These are phyloP conservation scores for Erodium texanum DNA, from an alignment of 441 rosid species.

Conservation along the genomic window DNA sequence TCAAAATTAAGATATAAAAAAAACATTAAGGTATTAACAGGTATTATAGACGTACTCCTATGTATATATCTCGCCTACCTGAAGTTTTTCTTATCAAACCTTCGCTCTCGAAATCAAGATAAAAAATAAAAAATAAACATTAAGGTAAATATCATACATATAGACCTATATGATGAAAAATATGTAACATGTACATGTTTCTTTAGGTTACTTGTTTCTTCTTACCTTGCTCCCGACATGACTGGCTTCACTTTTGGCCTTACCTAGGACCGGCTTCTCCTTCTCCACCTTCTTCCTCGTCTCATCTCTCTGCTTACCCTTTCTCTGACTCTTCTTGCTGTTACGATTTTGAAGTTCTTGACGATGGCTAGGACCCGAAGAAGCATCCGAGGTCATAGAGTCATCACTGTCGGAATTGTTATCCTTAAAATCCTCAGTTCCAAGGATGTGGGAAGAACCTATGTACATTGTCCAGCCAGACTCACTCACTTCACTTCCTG, in stretches of 20 bases:
- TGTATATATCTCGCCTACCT: no score
- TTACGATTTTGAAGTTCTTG: slow-evolving; percentile 17
- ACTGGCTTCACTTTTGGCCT: slow-evolving; percentile 35
- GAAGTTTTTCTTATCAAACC: no score
- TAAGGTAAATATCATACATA: no score
- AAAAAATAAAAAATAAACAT: no score
- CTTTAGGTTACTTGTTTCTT: slow-evolving; percentile 14
- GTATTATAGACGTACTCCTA: no score
- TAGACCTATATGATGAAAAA: no score
- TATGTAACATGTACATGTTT: no score
- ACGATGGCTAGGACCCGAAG: slow-evolving; percentile 61
- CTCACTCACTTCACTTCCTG: slow-evolving; percentile 22
- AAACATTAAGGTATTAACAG: no score
- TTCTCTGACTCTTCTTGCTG: slow-evolving; percentile 5
- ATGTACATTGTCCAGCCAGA: slow-evolving; percentile 87
- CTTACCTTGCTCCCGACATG: slow-evolving; percentile 33
- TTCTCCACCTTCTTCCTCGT: slow-evolving; percentile 19
- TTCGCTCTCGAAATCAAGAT: no score
- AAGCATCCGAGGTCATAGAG: slow-evolving; percentile 81
- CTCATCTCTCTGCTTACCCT: slow-evolving; percentile 28
- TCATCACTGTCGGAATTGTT: slow-evolving; percentile 42
- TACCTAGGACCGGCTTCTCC: slow-evolving; percentile 26
- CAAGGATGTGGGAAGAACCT: slow-evolving; percentile 36
- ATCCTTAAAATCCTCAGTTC: slow-evolving; percentile 24
- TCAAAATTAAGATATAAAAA: no score